phyloP scores from a whole-genome alignment of 2,329 filamentous ascomycete species.

The Hymenoscyphus fraxineus region DNA sequence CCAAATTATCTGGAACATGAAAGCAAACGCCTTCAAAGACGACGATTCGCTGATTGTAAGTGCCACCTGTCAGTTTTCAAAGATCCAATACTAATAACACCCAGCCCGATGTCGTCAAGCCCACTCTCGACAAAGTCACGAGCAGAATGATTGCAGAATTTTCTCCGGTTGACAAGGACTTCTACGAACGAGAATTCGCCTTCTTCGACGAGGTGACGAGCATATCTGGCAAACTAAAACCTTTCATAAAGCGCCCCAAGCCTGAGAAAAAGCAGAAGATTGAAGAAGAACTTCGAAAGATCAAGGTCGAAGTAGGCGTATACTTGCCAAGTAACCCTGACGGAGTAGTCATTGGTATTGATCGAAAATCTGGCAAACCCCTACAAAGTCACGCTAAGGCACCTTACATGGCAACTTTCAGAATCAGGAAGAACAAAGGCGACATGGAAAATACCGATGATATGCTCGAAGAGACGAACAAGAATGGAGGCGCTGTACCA shows the following conservation, averaged over 20 bases:
- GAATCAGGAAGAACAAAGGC: conserved; percentile 76
- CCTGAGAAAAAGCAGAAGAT: conserved; percentile 99
- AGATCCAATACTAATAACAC: conserved; percentile 18
- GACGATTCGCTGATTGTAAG: conserved; percentile 81
- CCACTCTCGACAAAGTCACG: conserved; percentile 88
- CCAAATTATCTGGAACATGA: conserved; percentile 99
- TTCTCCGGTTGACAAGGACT: conserved; percentile 70
- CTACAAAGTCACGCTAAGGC: conserved; percentile 97
- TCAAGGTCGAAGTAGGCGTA: conserved; percentile 93
- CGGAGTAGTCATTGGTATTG: conserved; percentile 94
- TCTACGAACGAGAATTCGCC: conserved; percentile 92
- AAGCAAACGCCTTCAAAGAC: conserved; percentile 97
- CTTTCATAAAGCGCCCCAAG: conserved; percentile 86
- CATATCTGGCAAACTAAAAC: conserved; percentile 93
- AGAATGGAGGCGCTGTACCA: conserved; percentile 34
- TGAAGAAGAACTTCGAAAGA: conserved; percentile 94
- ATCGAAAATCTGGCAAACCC: conserved; percentile 95
- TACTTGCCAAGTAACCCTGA: conserved; percentile 97
- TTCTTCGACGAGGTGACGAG: conserved; percentile 97
- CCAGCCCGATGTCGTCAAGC: conserved; percentile 86
- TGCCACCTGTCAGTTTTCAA: conserved; percentile 11
- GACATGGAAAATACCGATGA: conserved; percentile 51
- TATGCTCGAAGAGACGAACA: conserved; percentile 46
- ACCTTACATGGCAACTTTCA: conserved; percentile 98
- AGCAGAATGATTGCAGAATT: conserved; percentile 79